Evolutionary conservation across 306 rosid species (phyloP).

Genomic region (Quercus robur): DNA sequence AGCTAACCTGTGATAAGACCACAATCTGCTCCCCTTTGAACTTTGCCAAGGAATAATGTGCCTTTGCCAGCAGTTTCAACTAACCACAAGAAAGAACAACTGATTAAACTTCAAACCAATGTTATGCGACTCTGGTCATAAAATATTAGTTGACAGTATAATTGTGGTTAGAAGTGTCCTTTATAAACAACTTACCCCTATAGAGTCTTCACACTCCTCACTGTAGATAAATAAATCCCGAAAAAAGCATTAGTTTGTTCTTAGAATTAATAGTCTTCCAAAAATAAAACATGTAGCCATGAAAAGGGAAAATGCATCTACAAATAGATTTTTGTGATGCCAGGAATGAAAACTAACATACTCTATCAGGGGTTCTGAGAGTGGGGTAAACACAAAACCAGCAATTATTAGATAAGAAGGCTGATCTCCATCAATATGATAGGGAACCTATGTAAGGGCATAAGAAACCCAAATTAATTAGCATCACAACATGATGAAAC

Average conservation of each 20-base stretch:
- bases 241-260: background rate
- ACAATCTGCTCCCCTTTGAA: constrained; percentile 94
- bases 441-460: constrained; percentile 61
- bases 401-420: constrained; percentile 93
- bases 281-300: background rate
- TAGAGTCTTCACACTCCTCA: constrained; percentile 87
- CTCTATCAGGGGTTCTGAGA: constrained; percentile 94
- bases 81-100: constrained; percentile 29
- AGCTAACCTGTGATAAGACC: constrained; percentile 82
- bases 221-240: constrained; percentile 37
- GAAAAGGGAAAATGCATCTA: background rate
- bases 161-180: constrained; percentile 5
- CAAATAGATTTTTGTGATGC: background rate
- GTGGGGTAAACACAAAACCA: constrained; percentile 97
- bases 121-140: background rate
- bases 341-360: constrained; percentile 36
- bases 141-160: constrained; percentile 7
- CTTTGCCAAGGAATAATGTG: constrained; percentile 83
- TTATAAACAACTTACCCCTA: constrained; percentile 62
- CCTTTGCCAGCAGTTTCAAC: constrained; percentile 82
- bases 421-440: constrained; percentile 77
- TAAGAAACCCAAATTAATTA: constrained; percentile 16
- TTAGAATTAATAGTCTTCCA: background rate
- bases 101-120: constrained; percentile 7
- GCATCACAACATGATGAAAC: constrained; percentile 26